These are phyloP conservation scores for Fraxinus cuspidata DNA, from an alignment of 257 asterid species.

Conservation along the genomic window DNA sequence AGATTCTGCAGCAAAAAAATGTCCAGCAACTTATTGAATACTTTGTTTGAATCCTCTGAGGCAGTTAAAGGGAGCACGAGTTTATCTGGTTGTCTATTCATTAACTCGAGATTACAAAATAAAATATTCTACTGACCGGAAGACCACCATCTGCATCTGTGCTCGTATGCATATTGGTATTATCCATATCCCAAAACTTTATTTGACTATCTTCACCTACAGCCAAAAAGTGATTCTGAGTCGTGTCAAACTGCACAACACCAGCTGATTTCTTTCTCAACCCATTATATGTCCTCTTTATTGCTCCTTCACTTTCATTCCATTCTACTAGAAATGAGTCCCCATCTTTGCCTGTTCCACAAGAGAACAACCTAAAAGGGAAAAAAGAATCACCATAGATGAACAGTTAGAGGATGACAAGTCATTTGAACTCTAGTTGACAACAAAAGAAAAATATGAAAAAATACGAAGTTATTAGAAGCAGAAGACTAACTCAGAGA, in stretches of 20 bases:
- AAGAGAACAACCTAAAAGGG: slow-evolving; percentile 82
- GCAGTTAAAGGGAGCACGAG: slow-evolving; percentile 2
- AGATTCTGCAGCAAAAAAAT: slow-evolving; percentile 55
- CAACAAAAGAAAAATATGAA: not conserved
- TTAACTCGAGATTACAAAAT: slow-evolving; percentile 10
- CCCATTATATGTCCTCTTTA: slow-evolving; percentile 85
- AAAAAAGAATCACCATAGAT: slow-evolving; percentile 17
- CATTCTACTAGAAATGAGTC: slow-evolving; percentile 94
- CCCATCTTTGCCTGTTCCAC: slow-evolving; percentile 98
- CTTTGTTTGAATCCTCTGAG: slow-evolving; percentile 9
- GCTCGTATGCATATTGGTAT: slow-evolving; percentile 51
- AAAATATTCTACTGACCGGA: slow-evolving; percentile 55
- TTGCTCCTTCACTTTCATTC: slow-evolving; percentile 99
- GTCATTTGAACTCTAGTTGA: not conserved
- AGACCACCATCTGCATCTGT: slow-evolving; percentile 96
- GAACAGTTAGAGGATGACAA: slow-evolving; percentile 16
- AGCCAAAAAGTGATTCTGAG: slow-evolving; percentile 90
- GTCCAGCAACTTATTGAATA: slow-evolving; percentile 20
- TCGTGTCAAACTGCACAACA: slow-evolving; percentile 89
- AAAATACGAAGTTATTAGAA: not conserved
- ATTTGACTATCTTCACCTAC: slow-evolving; percentile 95
- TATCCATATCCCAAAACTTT: slow-evolving; percentile 99
- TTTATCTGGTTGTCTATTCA: slow-evolving; percentile 2
- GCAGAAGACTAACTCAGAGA: not conserved
- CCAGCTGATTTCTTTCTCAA: slow-evolving; percentile 80